Evolutionary conservation across 306 rosid genomes (phyloP), one percentile per base, ranked within the genome.

Genomic region (Biancaea sappan): DNA sequence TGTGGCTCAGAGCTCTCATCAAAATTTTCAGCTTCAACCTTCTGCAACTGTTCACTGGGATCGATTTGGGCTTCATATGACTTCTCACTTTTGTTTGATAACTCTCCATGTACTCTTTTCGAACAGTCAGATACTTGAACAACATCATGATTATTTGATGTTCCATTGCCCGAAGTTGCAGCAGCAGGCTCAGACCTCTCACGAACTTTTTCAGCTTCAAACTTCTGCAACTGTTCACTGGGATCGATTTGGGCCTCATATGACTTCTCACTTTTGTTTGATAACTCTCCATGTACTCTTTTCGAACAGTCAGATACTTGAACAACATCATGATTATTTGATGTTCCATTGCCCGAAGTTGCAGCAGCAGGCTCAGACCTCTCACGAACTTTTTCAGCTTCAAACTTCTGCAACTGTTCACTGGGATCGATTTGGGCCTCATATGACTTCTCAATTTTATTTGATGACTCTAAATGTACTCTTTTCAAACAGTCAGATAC

Each of bases 121-220:
- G n/a, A n/a, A n/a, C n/a, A n/a, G n/a, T n/a, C n/a, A n/a, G n/a
- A n/a, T n/a, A n/a, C n/a, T n/a, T n/a, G n/a, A n/a, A n/a, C n/a
- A n/a, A n/a, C n/a, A n/a, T n/a, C n/a, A n/a, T n/a, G n/a, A n/a
- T n/a, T n/a, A 35, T 41, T 82, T 73, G 72, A 68, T 15, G 77
- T n/a, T n/a, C n/a, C n/a, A n/a, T n/a, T n/a, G n/a, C n/a, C n/a
- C n/a, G n/a, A n/a, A n/a, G n/a, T n/a, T n/a, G n/a, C n/a, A n/a
- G n/a, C n/a, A n/a, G n/a, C n/a, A n/a, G 88, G 64, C 73, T 83
- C 85, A 19, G 84, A 66, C 52, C 80, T 76, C 76, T 72, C 85
- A 47, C 64, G 48, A 16, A 57, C 21, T 32, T 77, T 85, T 69
- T 79, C 86, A 64, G 79, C 76, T 83, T 75, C 83, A 77, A 69